Percentiles rank a stretch among this genome's conserved stretches.
These are phyloP conservation scores for Alopecurus myosuroides DNA, from an alignment of 176 grass and related monocot genomes.

Conservation along the genomic window DNA sequence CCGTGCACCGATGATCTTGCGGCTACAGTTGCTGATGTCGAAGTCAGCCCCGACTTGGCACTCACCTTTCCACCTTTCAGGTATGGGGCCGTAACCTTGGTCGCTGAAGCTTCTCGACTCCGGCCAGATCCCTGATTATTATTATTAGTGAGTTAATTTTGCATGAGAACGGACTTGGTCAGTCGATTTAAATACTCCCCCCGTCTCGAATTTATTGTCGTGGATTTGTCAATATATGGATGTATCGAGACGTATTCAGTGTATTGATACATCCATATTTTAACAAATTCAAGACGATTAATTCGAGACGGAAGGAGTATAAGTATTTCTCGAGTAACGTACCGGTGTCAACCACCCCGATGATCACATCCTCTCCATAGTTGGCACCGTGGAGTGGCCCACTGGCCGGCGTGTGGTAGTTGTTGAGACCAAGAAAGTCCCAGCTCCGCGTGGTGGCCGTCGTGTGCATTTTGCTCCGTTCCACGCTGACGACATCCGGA, in stretches of 20 bases:
- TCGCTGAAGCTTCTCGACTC: constrained; percentile 30
- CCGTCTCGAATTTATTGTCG: no score
- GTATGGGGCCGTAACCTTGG: background rate
- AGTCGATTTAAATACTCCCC: background rate
- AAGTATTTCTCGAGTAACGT: background rate
- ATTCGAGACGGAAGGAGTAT: no score
- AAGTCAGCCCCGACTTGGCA: background rate
- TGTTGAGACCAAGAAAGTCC: background rate
- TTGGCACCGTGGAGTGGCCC: background rate
- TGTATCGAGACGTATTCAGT: no score
- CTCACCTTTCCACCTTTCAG: background rate
- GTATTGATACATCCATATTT: no score
- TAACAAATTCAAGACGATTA: no score
- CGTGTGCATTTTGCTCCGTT: background rate
- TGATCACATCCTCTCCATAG: background rate
- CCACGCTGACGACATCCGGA: background rate
- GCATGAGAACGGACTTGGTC: background rate
- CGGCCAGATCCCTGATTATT: constrained; percentile 25
- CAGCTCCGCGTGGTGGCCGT: background rate
- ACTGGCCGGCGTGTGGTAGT: background rate
- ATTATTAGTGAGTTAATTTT: background rate
- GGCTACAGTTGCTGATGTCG: background rate
- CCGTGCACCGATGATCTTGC: constrained; percentile 35
- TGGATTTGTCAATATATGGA: no score
- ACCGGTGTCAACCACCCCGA: background rate